Conservation (phyloP, 1,139 yeast species). For the Taphrina flavorubra region DNA sequence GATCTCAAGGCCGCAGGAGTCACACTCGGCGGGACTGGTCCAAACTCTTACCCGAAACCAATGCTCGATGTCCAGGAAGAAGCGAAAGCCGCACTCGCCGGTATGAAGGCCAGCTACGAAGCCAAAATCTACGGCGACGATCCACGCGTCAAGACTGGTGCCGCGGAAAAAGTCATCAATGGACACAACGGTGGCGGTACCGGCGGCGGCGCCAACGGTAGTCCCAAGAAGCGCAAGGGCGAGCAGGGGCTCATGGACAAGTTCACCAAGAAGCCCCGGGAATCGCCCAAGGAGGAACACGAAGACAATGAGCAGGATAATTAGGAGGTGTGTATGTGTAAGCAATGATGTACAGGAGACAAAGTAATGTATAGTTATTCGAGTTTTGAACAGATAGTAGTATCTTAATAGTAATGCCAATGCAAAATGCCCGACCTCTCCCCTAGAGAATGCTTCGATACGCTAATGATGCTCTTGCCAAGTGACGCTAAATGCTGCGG, state of each 20-base stretch:
- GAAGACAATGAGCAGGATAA: conserved; percentile 30
- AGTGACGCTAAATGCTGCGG: neutral
- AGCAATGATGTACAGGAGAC: neutral
- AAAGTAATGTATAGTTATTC: too few relatives aligned
- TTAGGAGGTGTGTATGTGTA: neutral
- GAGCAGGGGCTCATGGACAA: conserved; percentile 30
- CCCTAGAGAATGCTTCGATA: neutral
- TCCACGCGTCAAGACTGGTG: conserved; percentile 7
- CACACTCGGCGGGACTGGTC: conserved; percentile 18
- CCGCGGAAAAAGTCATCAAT: conserved; percentile 9
- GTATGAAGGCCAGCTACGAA: conserved; percentile 34
- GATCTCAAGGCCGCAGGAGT: conserved; percentile 30
- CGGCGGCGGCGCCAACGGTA: neutral
- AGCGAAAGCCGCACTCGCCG: conserved; percentile 28
- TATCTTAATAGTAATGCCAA: conserved; percentile 3
- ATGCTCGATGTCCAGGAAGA: conserved; percentile 34
- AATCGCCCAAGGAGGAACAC: conserved; percentile 31
- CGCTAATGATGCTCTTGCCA: neutral
- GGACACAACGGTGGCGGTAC: neutral
- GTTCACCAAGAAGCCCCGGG: conserved; percentile 28
- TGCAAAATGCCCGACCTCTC: neutral
- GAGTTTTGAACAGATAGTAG: neutral
- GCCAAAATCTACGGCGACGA: conserved; percentile 35
- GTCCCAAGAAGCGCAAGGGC: conserved; percentile 22
- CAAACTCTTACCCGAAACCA: conserved; percentile 30